These are phyloP conservation scores for Pseudofabraea citricarpa DNA, from an alignment of 2,329 filamentous ascomycete species.

Conservation along the genomic window DNA sequence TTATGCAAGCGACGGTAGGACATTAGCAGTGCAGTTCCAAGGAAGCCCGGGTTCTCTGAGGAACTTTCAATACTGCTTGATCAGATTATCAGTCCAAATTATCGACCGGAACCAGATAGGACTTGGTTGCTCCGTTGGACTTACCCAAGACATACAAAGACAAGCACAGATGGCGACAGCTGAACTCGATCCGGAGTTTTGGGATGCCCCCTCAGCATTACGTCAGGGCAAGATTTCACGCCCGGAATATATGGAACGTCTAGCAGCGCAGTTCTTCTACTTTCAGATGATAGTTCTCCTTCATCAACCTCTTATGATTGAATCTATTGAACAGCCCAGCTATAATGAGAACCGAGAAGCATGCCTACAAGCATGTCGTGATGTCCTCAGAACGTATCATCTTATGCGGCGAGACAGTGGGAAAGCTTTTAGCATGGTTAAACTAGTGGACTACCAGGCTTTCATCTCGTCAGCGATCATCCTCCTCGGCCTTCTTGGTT, in stretches of 20 bases:
- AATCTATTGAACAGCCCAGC: slow-evolving; percentile 29
- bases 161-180: slow-evolving; percentile 30
- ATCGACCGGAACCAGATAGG: slow-evolving; percentile 35
- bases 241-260: slow-evolving; percentile 20
- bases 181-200: slow-evolving; percentile 27
- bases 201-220: slow-evolving; percentile 24
- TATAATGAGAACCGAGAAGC: slow-evolving; percentile 33
- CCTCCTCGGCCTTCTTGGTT: slow-evolving; percentile 33
- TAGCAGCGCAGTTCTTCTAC: slow-evolving; percentile 35
- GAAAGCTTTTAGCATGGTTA: slow-evolving; percentile 34
- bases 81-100: slow-evolving; percentile 26
- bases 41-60: not conserved
- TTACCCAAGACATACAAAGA: slow-evolving; percentile 35
- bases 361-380: slow-evolving; percentile 36
- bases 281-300: slow-evolving; percentile 34
- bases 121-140: slow-evolving; percentile 29
- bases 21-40: not conserved
- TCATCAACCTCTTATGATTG: slow-evolving; percentile 42
- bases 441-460: slow-evolving; percentile 40
- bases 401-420: slow-evolving; percentile 27
- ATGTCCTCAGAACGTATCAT: slow-evolving; percentile 34
- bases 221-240: slow-evolving; percentile 3
- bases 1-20: slow-evolving; percentile 24
- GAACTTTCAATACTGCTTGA: slow-evolving; percentile 8
- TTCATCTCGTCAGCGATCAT: slow-evolving; percentile 41